Base-by-base conservation (phyloP, 2,329 filamentous ascomycete species). In the Epichloe sp. region DNA sequence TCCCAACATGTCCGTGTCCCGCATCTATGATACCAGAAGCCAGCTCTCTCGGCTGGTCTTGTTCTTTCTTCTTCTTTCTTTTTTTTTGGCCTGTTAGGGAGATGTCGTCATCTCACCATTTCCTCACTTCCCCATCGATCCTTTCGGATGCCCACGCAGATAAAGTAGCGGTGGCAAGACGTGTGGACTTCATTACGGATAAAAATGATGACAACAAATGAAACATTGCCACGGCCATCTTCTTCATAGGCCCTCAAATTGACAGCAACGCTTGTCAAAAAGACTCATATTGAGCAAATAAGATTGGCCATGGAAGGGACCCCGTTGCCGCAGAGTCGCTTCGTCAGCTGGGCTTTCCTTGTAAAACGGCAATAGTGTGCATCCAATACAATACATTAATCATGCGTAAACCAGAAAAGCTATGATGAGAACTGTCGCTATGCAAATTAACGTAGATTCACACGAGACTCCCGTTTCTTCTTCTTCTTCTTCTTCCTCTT, bases 401-500 rank as follows among this genome's bases (percentile, higher is more conserved):
- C 44, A 41, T 44, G 40, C 31, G 11, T 38, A 52, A 48, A 37
- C n/a, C 21, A 47, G 56, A 60, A 58, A 55, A 52, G 52, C 52
- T 50, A 51, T 56, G 57, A 54, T 55, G 48, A 55, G 54, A 57
- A 62, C 63, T 62, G 58, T 65, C 63, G 64, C 65, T 67, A 68
- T 68, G 65, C 66, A 68, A 65, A 60, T 56, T 60, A 59, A 45
- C 4, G 62, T 58, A 55, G 19, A 48, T 59, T 54, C 56, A 35
- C 26, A 21, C n/a, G 21, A 36, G 31, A 23, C 37, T 62, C 57
- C 59, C 55, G 55, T 56, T 54, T 48, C 54, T 54, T 45, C 17
- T 51, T 59, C 62, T 60, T 38, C 41, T 23, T 34, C n/a, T 48
- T 41, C 10, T 49, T 47, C 62, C 60, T 38, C 35, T 23, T 34